phyloP scores from a whole-genome alignment of 2,329 filamentous ascomycete species.

The Ceratocystis destructans region DNA sequence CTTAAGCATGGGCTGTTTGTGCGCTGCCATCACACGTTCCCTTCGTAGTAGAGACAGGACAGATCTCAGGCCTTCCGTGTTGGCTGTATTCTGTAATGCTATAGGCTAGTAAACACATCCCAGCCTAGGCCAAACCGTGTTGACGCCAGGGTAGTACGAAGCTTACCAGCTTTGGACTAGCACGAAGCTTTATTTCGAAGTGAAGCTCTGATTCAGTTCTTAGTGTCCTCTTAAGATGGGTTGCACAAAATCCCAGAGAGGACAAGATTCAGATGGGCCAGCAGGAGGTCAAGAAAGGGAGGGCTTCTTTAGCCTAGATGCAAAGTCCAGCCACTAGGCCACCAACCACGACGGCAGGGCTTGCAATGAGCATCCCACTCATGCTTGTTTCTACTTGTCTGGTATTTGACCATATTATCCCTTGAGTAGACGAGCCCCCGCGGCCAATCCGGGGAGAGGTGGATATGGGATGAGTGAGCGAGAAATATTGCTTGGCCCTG shows the following conservation, averaged over 20 bases:
- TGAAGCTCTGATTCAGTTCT: not conserved
- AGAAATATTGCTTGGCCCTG: too few relatives aligned
- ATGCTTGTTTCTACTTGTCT: too few relatives aligned
- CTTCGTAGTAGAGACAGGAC: not conserved
- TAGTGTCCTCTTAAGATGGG: not conserved
- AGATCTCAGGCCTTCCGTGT: not conserved
- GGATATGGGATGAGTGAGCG: too few relatives aligned
- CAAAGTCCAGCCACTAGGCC: not conserved
- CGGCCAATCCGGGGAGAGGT: too few relatives aligned
- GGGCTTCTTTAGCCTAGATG: not conserved
- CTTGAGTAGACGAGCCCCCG: too few relatives aligned
- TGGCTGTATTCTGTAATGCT: not conserved
- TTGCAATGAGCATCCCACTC: not conserved
- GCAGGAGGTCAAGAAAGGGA: not conserved
- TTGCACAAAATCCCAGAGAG: not conserved
- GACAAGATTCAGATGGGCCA: not conserved
- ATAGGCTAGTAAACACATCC: not conserved
- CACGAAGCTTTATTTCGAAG: not conserved
- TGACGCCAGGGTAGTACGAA: not conserved
- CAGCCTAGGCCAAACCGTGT: not conserved
- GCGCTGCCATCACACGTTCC: too few relatives aligned
- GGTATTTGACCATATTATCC: too few relatives aligned
- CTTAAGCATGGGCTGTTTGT: too few relatives aligned
- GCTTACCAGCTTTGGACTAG: slow-evolving; percentile 6
- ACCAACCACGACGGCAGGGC: not conserved